Evolutionary conservation across 495 filamentous ascomycete genomes (phyloP), one percentile per base, ranked within the genome.

Genomic region (Penicillium subrubescens): DNA sequence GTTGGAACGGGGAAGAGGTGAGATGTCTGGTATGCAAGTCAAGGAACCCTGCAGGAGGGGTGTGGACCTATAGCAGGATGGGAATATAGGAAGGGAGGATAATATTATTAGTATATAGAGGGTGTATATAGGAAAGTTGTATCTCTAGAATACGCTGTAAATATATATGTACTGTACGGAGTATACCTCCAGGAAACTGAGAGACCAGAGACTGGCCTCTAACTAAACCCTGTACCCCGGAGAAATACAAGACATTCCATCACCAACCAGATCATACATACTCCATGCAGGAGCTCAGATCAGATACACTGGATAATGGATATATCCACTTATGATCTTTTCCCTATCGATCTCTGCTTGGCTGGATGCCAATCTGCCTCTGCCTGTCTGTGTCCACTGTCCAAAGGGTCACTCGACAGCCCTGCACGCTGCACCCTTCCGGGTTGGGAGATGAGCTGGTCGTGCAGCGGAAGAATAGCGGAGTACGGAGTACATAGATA

Each of bases 401-500:
- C 44, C n/a, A 41, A 8, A 31, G 54, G 59, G 65, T 64, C 58
- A 63, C 50, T 67, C 59, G 50, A 64, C 66, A 66, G 60, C 44
- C 4, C 60, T 71, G 58, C 48, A 67, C 25, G 46, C 50, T 71
- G 37, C 56, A 44, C 17, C 55, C 21, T 63, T 54, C 64, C 67
- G 67, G 60, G 64, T 67, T 68, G 63, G 66, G 61, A 31, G 61
- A 55, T 69, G 65, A 65, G 62, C 50, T 66, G 66, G 63, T 35
- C 52, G 55, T 63, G 60, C 60, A 63, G 59, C 29, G 29, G 29
- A 43, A 29, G 37, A 59, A 17, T 27, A 14, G 57, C 57, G 43
- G 57, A 37, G 57, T 50, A 48, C 44, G 25, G 25, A 27, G 25
- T 27, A 27, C 25, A 27, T 27, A 4, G 19, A 27, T 27, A 4